Evolutionary conservation across 176 grass and related monocot genomes (phyloP), one percentile per base, ranked within the genome.

Genomic region (Bromus sterilis): DNA sequence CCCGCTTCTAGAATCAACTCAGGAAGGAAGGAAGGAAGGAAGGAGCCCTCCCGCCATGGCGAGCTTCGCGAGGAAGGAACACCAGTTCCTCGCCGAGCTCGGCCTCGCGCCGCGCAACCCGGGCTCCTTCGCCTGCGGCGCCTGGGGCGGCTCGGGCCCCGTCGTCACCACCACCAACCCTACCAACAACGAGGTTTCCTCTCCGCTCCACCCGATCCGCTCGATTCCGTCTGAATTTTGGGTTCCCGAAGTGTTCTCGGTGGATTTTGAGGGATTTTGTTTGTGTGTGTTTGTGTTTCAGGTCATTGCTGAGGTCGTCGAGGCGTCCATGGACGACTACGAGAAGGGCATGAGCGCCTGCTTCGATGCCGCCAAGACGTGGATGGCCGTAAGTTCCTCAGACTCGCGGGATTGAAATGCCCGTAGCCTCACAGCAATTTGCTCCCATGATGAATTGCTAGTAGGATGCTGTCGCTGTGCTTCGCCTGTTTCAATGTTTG

Each of bases 31-130:
- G 49, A 23, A 31, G 40, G 41, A 64, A 31, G 40, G 41, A 64
- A 69, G 79, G 49, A 23, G n/a, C 36, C 15, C 49, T 24, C 39
- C 61, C 39, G 73, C 65, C 63, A 94, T 98, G 95, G 90, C 80
- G 36, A 79, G 37, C 74, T 93, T 98, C 66, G 44, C 80, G 68
- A 89, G 75, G 66, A 71, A 88, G 89, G 96, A 93, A 71, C 90
- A 93, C 89, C 89, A 95, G 86, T 99, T 99, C 84, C 96, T 99
- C 80, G 86, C 93, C 44, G 91, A 99, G 86, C 96, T 99, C 42
- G 89, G 93, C 84, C 90, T 99, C 67, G 76, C 86, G 13, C 82
- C 87, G 72, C 93, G 96, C 84, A 99, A 93, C 59, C 79, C 77
- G 3, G 96, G 93, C 4, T 86, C 90, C 75, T 99, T 84, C 86